Evolutionary conservation across 1,284 basidiomycete species (phyloP), one percentile per base, ranked within the genome.

Genomic region (Papiliotrema flavescens): DNA sequence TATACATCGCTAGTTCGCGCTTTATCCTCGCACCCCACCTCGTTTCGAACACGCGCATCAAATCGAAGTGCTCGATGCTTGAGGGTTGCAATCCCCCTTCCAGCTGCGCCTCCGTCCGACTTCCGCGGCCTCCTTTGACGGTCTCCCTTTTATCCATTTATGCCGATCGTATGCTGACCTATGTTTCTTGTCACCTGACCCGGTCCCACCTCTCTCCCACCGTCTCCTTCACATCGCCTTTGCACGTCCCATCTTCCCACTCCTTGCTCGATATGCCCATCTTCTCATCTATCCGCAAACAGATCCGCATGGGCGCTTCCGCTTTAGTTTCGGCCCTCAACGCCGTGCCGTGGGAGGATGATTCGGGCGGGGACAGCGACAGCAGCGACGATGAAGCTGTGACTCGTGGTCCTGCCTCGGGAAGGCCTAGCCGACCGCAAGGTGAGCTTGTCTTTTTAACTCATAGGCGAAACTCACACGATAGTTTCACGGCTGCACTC

Each of bases 271-370:
- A n/a, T n/a, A n/a, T 11, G 28, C 11, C 28, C 28, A 32, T 32
- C n/a, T 32, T 32, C 28, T 32, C 28, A 32, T 32, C 28, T 11
- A 32, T 32, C 28, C 15, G 11, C 45, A 8, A 43, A 53, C 54
- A 76, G 72, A 66, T 70, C 32, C 69, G 66, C 17, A 69, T 71
- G 66, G 73, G 73, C 15, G 67, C 71, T 15, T 74, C 73, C 4
- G 71, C 73, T n/a, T 64, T 76, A 26, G 60, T 76, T 24, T 74
- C 73, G 1, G 73, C 73, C 2, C 56, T 76, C 26, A 70, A 70
- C 11, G 69, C 73, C 1, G 26, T 76, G 14, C 70, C 73, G 2
- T 67, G 66, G 66, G 70, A 76, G 11, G 62, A 42, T 9, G 67
- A 68, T 22, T 32, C 28, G 11, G 64, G 62, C 20, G 54, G 37